phyloP scores from a whole-genome alignment of 2,329 filamentous ascomycete genomes.

The Bipolaris oryzae region DNA sequence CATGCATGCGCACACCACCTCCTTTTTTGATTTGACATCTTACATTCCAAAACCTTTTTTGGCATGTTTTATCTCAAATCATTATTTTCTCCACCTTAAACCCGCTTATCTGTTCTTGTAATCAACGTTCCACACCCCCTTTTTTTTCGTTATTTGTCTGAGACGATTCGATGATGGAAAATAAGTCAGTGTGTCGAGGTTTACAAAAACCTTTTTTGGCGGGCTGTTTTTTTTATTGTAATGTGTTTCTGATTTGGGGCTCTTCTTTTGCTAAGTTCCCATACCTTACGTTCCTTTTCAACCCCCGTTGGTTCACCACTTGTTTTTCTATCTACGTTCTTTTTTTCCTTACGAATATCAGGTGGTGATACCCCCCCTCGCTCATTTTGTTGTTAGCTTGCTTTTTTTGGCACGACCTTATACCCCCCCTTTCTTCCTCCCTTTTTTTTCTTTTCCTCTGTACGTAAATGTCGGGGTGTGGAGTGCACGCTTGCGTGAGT shows the following conservation, averaged over 20 bases:
- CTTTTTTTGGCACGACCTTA: background rate
- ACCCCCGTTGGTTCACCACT: constrained; percentile 7
- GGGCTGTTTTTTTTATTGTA: constrained; percentile 6
- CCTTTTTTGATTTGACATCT: constrained; percentile 15
- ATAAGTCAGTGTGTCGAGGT: no score
- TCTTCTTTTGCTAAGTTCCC: background rate
- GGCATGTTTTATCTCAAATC: background rate
- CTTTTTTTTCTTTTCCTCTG: background rate
- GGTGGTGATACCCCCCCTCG: constrained; percentile 7
- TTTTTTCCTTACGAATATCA: background rate
- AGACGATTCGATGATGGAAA: constrained; percentile 32
- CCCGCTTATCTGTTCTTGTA: constrained; percentile 33
- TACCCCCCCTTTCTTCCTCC: background rate
- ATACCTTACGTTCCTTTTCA: background rate
- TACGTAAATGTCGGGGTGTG: no score
- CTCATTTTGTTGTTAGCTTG: background rate
- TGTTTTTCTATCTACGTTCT: constrained; percentile 6
- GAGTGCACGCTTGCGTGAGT: no score
- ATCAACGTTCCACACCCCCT: constrained; percentile 19
- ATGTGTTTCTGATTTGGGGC: background rate
- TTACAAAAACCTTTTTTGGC: constrained; percentile 3
- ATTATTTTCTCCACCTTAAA: background rate
- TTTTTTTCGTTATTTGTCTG: constrained; percentile 28
- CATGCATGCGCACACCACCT: background rate
- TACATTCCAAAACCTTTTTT: constrained; percentile 9